Evolutionary conservation across 371 early-diverging fungal species (phyloP), one percentile per base, ranked within the genome.

Genomic region (Circinella minor): DNA sequence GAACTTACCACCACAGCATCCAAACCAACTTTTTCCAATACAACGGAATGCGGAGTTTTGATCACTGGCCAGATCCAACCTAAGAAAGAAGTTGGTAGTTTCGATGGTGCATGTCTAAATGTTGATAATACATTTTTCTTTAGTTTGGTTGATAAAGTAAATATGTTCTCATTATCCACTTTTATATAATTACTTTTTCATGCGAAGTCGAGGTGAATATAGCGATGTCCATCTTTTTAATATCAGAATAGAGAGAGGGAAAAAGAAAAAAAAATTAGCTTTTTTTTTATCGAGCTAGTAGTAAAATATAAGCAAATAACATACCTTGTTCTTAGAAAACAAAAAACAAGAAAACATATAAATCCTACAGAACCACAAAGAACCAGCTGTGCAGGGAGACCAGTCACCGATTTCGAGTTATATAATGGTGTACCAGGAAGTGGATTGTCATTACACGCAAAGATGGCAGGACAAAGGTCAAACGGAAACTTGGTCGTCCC

Each of bases 121-220:
- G 6, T 43, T 27, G 48, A 37, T 51, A n/a, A 5, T n/a, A 37
- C 8, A 8, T n/a, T 61, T 47, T 47, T 11, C 27, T 27, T 47
- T 15, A 15, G 9, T 47, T 9, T 27, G n/a, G 27, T 4, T 64
- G 7, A 61, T 61, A 11, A 37, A 46, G 20, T 36, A 37, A 8
- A 14, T 49, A 1, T 14, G 27, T 38, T 36, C 15, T 66, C 34
- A 43, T 15, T 60, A 17, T 14, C 51, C 51, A 38, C 36, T n/a
- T 37, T 34, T 38, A 18, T 38, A 18, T 55, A 27, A 0, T 34
- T 78, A 88, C 90, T 87, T 86, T 70, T 77, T 80, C 74, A 90
- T 86, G 51, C 86, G 81, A n/a, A 85, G 74, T 61, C 90, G 77
- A n/a, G 90, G 90, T 3, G 90, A 82, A 74, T 87, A 90, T 72